These are phyloP conservation scores for Talaromyces sp. DNA, from an alignment of 2,329 filamentous ascomycete genomes.

Conservation along the genomic window DNA sequence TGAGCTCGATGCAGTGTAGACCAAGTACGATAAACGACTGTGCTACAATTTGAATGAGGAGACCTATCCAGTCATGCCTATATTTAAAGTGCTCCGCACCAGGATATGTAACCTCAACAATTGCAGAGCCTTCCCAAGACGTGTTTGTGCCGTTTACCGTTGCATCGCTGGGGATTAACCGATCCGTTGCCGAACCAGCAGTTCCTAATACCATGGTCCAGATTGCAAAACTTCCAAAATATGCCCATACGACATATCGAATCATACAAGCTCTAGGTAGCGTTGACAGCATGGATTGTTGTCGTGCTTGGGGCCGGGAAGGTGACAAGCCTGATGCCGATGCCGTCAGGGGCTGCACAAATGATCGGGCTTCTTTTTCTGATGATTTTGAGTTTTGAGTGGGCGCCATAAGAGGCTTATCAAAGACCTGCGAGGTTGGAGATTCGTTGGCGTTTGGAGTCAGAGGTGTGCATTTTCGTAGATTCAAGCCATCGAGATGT, in stretches of 20 bases:
- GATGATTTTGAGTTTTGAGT: background rate
- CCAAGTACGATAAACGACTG: background rate
- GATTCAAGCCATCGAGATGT: background rate
- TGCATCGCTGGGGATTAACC: background rate
- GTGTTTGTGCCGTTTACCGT: background rate
- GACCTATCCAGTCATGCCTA: background rate
- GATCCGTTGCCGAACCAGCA: background rate
- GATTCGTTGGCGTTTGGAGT: background rate
- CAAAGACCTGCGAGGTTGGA: background rate
- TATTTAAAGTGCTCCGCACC: background rate
- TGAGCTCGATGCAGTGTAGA: conserved; percentile 8
- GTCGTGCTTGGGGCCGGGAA: background rate
- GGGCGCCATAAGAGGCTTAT: background rate
- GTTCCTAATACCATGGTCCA: background rate
- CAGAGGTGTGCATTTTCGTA: background rate
- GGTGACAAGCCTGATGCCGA: background rate
- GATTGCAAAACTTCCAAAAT: conserved; percentile 1
- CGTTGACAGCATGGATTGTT: background rate
- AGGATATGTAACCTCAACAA: background rate
- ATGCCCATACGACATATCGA: conserved; percentile 8
- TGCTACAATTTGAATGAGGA: background rate
- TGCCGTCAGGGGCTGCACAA: background rate
- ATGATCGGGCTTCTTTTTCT: background rate
- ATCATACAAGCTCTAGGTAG: background rate
- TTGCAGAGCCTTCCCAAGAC: background rate